Evolutionary conservation across 176 grass and related monocot genomes (phyloP).

Genomic region (Elaeis guineensis): DNA sequence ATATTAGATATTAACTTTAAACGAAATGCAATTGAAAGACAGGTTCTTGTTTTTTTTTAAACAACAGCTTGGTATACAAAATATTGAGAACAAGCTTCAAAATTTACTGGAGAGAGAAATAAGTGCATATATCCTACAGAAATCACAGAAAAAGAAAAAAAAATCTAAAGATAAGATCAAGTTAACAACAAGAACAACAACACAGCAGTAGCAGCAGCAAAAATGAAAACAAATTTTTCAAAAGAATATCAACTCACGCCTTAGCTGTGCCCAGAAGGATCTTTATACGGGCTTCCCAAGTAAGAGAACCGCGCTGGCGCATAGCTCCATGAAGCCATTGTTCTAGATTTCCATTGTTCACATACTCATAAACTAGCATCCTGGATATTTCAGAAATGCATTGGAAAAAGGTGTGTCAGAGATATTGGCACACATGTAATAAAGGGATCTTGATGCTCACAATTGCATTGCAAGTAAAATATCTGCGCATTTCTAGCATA

Average conservation of each 20-base stretch:
- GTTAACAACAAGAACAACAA: conserved; percentile 7
- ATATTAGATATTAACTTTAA: not conserved
- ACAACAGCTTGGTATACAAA: not conserved
- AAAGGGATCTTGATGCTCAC: too few relatives aligned
- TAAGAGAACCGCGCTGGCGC: conserved; percentile 58
- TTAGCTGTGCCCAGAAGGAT: conserved; percentile 80
- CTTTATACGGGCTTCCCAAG: conserved; percentile 71
- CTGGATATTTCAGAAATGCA: conserved; percentile 25
- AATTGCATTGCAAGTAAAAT: too few relatives aligned
- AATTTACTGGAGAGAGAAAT: too few relatives aligned
- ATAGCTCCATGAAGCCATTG: conserved; percentile 93
- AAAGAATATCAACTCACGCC: conserved; percentile 45
- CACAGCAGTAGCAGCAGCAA: conserved; percentile 1
- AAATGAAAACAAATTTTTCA: conserved; percentile 1
- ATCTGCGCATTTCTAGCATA: too few relatives aligned
- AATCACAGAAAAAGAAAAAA: too few relatives aligned
- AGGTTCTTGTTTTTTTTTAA: not conserved
- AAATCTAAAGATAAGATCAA: too few relatives aligned
- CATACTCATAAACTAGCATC: conserved; percentile 85
- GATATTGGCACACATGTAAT: too few relatives aligned
- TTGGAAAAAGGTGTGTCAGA: not conserved
- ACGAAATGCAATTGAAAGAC: conserved; percentile 5
- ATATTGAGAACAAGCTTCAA: too few relatives aligned
- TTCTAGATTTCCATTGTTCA: conserved; percentile 78
- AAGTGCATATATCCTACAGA: too few relatives aligned